phyloP scores from a whole-genome alignment of 2,329 filamentous ascomycete genomes.

The Colletotrichum incanum region DNA sequence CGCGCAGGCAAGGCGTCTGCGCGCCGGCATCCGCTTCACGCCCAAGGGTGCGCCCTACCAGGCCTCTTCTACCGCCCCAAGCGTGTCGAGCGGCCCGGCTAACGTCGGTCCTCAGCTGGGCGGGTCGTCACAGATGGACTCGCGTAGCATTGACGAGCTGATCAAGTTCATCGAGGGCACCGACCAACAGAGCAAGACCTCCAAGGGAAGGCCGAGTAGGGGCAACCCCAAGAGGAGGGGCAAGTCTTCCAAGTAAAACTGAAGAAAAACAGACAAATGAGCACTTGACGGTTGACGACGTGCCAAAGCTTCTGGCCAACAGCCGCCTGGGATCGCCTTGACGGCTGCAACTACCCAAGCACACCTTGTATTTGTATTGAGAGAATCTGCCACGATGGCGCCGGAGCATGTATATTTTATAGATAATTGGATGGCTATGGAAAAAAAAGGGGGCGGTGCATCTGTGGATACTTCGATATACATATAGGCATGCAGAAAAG shows the following conservation, averaged over 20 bases:
- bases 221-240: constrained; percentile 72
- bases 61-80: constrained; percentile 52
- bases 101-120: constrained; percentile 39
- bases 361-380: neutral
- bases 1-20: constrained; percentile 80
- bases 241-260: constrained; percentile 37
- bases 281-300: neutral
- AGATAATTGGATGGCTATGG: constrained; percentile 24
- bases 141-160: constrained; percentile 91
- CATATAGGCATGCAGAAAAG: constrained; percentile 17
- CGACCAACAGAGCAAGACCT: constrained; percentile 65
- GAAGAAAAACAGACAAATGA: constrained; percentile 1
- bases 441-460: constrained; percentile 18
- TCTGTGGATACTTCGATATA: constrained; percentile 21
- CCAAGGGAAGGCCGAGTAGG: constrained; percentile 70
- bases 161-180: constrained; percentile 93
- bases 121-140: constrained; percentile 69
- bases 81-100: constrained; percentile 44
- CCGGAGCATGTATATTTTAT: constrained; percentile 31
- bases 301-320: neutral
- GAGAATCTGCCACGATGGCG: neutral
- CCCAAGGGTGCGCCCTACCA: constrained; percentile 75
- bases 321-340: neutral
- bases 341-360: neutral
- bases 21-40: constrained; percentile 79